A percentile compares a stretch with the other conserved stretches of the same genome.
These are phyloP conservation scores for Ganoderma leucocontextum DNA, from an alignment of 1,284 basidiomycete genomes.

Conservation along the genomic window DNA sequence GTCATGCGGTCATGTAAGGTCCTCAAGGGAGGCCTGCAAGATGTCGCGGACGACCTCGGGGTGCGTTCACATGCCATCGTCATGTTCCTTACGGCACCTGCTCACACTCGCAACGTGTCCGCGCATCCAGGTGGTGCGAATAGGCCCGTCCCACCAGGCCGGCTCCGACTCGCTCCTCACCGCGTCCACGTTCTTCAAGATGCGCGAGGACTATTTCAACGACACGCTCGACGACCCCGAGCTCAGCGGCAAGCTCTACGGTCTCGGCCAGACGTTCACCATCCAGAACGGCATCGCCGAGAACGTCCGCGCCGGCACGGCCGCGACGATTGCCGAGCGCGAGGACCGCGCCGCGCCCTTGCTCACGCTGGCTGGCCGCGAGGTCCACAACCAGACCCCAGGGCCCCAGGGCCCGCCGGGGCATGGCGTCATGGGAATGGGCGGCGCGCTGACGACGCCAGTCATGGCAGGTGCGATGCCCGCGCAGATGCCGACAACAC, in stretches of 20 bases:
- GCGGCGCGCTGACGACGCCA: constrained; percentile 51
- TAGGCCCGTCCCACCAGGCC: constrained; percentile 95
- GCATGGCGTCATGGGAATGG: constrained; percentile 50
- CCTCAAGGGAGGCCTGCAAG: constrained; percentile 93
- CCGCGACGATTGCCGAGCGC: constrained; percentile 75
- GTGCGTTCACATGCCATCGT: constrained; percentile 48
- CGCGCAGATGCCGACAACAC: constrained; percentile 54
- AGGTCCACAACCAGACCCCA: constrained; percentile 63
- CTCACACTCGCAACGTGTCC: constrained; percentile 15
- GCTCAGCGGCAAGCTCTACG: constrained; percentile 81
- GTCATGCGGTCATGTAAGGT: constrained; percentile 91
- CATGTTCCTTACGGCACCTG: constrained; percentile 21
- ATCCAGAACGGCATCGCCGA: constrained; percentile 70
- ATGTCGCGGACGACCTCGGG: constrained; percentile 94
- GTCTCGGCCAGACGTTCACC: constrained; percentile 79
- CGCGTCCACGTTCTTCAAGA: constrained; percentile 94
- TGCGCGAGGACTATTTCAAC: constrained; percentile 91
- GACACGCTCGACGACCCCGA: constrained; percentile 84
- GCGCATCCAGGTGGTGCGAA: constrained; percentile 76
- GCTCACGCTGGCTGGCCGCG: constrained; percentile 47
- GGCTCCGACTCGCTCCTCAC: constrained; percentile 96
- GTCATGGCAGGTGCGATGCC: constrained; percentile 46
- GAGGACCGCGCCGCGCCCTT: constrained; percentile 62
- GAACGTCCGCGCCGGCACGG: constrained; percentile 64
- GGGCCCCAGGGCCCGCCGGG: constrained; percentile 44